Conservation (phyloP, 2,329 filamentous ascomycete genomes). For the Fusarium globosum region DNA sequence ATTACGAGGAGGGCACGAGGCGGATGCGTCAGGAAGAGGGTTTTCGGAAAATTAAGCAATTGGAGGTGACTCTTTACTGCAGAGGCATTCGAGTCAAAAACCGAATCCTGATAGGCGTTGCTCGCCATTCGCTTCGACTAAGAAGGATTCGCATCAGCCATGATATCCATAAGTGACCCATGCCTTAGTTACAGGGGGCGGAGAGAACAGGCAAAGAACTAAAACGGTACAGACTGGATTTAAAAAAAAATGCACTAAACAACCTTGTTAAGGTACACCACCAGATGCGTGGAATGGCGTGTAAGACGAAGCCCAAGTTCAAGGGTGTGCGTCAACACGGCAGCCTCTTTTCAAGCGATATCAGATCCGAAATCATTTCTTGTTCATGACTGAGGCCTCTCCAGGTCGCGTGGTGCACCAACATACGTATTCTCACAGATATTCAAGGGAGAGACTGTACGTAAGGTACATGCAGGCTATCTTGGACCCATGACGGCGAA, state of each 20-base stretch:
- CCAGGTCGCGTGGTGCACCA: constrained; percentile 21
- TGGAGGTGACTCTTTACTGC: constrained; percentile 17
- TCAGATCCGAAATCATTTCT: constrained; percentile 25
- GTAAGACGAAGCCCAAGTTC: background rate
- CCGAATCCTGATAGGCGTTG: background rate
- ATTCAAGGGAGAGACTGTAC: background rate
- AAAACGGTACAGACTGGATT: constrained; percentile 2
- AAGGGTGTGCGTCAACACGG: constrained; percentile 12
- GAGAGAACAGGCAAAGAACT: background rate
- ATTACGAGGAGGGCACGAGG: constrained; percentile 40
- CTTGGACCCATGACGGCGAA: constrained; percentile 34
- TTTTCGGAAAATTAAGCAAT: constrained; percentile 9
- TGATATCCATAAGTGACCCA: background rate
- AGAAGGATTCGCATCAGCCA: constrained; percentile 26
- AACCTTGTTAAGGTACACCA: constrained; percentile 7
- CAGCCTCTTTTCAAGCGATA: constrained; percentile 23
- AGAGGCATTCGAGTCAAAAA: background rate
- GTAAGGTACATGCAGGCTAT: constrained; percentile 25
- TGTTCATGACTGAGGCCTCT: constrained; percentile 22
- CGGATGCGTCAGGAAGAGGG: constrained; percentile 9
- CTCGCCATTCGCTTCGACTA: constrained; percentile 3
- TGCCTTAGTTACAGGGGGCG: constrained; percentile 6
- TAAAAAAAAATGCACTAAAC: background rate
- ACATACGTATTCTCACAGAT: constrained; percentile 1
- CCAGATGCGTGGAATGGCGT: constrained; percentile 13